Evolutionary conservation across 805 yeast genomes (phyloP).

Genomic region (Ogataea naganishii): DNA sequence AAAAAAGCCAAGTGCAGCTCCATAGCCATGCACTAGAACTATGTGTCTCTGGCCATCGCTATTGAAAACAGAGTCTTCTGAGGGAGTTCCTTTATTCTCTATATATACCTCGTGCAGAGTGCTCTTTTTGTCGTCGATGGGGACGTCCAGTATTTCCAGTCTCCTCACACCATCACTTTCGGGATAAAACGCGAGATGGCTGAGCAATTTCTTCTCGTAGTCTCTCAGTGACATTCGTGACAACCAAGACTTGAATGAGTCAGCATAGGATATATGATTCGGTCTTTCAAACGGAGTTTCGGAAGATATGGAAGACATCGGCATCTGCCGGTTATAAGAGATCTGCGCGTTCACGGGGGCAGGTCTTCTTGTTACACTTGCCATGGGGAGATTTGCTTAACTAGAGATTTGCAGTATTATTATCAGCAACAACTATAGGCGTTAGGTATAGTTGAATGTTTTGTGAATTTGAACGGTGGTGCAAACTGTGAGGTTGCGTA

Average conservation of each 20-base stretch:
- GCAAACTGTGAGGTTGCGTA: no score
- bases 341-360: no score
- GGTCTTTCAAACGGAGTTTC: no score
- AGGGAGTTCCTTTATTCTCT: constrained; percentile 22
- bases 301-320: no score
- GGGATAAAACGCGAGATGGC: constrained; percentile 52
- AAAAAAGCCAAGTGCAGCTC: constrained; percentile 81
- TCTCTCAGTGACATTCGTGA: constrained; percentile 12
- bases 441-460: no score
- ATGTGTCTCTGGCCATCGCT: constrained; percentile 29
- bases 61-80: constrained; percentile 2
- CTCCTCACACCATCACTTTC: constrained; percentile 37
- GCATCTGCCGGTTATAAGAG: no score
- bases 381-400: no score
- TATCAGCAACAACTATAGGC: no score
- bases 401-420: no score
- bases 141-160: constrained; percentile 42
- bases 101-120: constrained; percentile 72
- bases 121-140: constrained; percentile 34
- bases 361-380: no score
- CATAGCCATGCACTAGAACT: constrained; percentile 85
- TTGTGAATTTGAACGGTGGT: no score
- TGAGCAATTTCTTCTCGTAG: constrained; percentile 37
- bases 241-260: constrained; percentile 19
- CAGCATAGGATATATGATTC: no score